Base-by-base conservation (phyloP, 768 basidiomycete species). In the Scleroderma citrinum region DNA sequence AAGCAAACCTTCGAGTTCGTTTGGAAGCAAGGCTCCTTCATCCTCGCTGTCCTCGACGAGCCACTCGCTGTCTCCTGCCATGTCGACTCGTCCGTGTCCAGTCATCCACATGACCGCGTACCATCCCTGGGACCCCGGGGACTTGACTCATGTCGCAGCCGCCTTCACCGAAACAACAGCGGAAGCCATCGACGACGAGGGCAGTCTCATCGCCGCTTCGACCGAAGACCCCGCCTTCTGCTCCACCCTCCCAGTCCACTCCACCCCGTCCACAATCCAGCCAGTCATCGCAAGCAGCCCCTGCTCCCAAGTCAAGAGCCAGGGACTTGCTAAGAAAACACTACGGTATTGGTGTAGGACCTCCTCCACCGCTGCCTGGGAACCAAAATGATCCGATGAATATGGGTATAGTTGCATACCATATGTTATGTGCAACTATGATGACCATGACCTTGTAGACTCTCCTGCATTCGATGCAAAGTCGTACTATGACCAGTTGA, bases 401-500 rank as follows among this genome's bases (percentile, higher is more conserved):
- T 57, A 69, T 92, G 50, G 87, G 88, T 81, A 56, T 51, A 77
- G 59, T 50, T 35, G 5, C 35, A 23, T 23, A 31, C 37, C 14
- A n/a, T 7, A 29, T 46, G n/a, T 11, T 26, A 35, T 24, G 30
- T 48, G 59, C 45, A 32, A 32, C 30, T 5, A 32, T 17, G 14
- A 44, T 12, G 24, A 11, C 30, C 29, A 20, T 21, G 17, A 12
- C 34, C 34, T 35, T 10, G 29, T 55, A 92, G 91, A 93, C 65
- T 92, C 91, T 0, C 66, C 81, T 17, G 81, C 80, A 7, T 93
- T 93, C 59, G 87, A 93, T 57, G 82, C 91, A 11, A 85, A 83
- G 62, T 73, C 80, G 12, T 93, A 92, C 56, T 93, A 92, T 54
- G 85, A 90, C 56, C 87, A 90, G 55, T 64, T 93, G 7, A 90